Evolutionary conservation across 345 rosid species (phyloP).

Genomic region (Citrus mangshanensis): DNA sequence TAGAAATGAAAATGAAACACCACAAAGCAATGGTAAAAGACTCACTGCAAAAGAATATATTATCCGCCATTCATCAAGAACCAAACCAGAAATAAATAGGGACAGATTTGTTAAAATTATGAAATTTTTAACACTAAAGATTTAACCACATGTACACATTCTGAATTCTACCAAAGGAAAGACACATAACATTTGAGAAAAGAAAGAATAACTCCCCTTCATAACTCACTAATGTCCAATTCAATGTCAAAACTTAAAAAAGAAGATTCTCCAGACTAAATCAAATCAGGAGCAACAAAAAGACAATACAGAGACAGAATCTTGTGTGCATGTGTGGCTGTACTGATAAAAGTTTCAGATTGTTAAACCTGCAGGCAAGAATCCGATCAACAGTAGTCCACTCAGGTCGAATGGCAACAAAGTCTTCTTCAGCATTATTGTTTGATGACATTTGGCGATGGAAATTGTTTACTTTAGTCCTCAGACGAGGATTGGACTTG

Average conservation of each 20-base stretch:
- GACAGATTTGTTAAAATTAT: background rate
- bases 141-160: background rate
- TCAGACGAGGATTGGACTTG: conserved; percentile 87
- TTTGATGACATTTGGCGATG: conserved; percentile 66
- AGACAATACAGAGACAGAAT: background rate
- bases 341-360: conserved; percentile 10
- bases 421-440: conserved; percentile 77
- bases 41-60: background rate
- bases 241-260: background rate
- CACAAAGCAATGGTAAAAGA: background rate
- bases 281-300: background rate
- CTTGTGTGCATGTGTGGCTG: background rate
- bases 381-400: conserved; percentile 99
- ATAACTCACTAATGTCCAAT: background rate
- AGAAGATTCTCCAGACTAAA: background rate
- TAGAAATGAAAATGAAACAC: conserved; percentile 2
- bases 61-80: background rate
- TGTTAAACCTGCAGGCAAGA: conserved; percentile 78
- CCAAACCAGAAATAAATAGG: background rate
- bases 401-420: conserved; percentile 89
- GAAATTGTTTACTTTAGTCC: conserved; percentile 87
- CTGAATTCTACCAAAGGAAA: background rate
- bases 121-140: background rate
- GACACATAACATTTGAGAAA: background rate
- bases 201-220: background rate